Percentiles rank a stretch among this genome's conserved stretches.
These are phyloP conservation scores for Talaromyces marneffei DNA, from an alignment of 2,329 filamentous ascomycete genomes.

Conservation along the genomic window DNA sequence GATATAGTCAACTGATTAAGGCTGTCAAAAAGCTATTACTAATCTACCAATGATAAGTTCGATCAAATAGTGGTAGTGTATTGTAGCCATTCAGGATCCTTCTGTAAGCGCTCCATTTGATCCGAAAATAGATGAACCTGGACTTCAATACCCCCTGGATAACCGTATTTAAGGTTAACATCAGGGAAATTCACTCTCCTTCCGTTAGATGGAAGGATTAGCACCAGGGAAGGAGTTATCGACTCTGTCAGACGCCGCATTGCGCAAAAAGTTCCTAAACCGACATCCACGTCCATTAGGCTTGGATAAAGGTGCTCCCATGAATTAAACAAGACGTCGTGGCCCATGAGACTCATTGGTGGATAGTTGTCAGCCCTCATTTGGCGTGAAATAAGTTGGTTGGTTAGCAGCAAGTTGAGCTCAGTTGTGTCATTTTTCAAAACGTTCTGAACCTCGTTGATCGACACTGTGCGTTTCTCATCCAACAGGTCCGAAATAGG, in stretches of 20 bases:
- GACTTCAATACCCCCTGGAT: neutral
- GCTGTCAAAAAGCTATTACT: neutral
- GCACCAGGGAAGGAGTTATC: neutral
- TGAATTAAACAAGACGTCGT: neutral
- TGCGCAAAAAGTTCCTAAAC: neutral
- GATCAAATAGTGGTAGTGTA: neutral
- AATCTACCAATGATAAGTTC: neutral
- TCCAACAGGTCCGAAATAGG: neutral
- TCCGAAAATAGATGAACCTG: neutral
- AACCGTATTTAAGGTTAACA: neutral
- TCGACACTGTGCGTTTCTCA: neutral
- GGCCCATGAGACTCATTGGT: neutral
- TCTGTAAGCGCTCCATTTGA: neutral
- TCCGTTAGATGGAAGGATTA: neutral
- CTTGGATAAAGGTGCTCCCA: neutral
- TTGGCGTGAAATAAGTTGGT: neutral
- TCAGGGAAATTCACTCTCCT: neutral
- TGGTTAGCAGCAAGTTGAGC: neutral
- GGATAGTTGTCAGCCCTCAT: neutral
- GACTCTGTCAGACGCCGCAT: neutral
- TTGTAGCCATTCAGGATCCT: neutral
- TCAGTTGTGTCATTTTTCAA: neutral
- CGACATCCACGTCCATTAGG: neutral
- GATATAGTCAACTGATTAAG: neutral
- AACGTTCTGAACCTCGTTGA: neutral